These are phyloP conservation scores for Clohesyomyces aquaticus DNA, from an alignment of 495 filamentous ascomycete species.

Conservation along the genomic window DNA sequence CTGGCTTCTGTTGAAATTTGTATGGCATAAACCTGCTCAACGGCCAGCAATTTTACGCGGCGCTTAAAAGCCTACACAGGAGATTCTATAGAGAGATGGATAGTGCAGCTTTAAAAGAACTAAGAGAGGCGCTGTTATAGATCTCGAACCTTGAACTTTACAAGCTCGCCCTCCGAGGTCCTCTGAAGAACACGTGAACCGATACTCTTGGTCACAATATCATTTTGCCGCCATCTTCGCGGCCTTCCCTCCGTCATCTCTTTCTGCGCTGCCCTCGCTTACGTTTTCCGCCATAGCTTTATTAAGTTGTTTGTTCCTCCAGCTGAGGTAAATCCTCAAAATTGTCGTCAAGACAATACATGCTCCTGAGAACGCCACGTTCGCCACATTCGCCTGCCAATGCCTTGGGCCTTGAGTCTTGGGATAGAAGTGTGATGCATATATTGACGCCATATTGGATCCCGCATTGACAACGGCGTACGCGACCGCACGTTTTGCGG, in stretches of 20 bases:
- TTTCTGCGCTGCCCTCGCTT: not conserved
- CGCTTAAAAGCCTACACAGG: no score
- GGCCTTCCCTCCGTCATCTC: not conserved
- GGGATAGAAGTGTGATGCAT: slow-evolving; percentile 16
- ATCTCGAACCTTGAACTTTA: no score
- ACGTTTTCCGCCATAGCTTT: not conserved
- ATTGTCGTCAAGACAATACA: slow-evolving; percentile 4
- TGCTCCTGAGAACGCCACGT: slow-evolving; percentile 5
- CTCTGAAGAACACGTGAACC: no score
- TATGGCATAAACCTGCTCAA: no score
- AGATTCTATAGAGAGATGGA: no score
- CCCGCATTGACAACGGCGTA: slow-evolving; percentile 6
- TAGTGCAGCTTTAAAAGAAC: no score
- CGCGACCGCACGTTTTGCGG: slow-evolving; percentile 20
- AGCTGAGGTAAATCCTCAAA: slow-evolving; percentile 6
- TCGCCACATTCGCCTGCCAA: slow-evolving; percentile 13
- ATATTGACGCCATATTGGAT: slow-evolving; percentile 1
- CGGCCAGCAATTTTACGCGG: no score
- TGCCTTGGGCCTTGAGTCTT: slow-evolving; percentile 9
- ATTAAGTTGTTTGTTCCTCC: slow-evolving; percentile 9
- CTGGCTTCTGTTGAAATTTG: no score
- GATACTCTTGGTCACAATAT: not conserved
- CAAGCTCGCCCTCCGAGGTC: no score
- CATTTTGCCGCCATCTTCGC: slow-evolving; percentile 1
- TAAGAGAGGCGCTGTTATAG: no score